Evolutionary conservation across 2,329 filamentous ascomycete genomes (phyloP).

Genomic region (Botryotinia calthae): DNA sequence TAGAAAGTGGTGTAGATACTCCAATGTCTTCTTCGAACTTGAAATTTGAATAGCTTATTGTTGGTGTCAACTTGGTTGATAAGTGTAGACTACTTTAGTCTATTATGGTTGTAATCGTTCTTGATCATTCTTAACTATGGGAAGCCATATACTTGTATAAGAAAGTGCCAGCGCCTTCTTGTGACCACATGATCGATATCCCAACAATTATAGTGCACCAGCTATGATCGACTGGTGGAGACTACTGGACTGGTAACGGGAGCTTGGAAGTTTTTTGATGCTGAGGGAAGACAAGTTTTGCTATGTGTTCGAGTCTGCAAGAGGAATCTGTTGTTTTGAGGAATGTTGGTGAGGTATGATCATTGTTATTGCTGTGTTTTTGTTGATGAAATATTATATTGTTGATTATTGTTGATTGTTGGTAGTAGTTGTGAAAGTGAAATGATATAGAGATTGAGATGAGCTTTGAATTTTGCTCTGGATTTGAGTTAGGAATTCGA

Average conservation of each 20-base stretch:
- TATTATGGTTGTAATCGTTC: no score
- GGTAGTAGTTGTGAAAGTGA: background rate
- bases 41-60: background rate
- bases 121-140: no score
- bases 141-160: no score
- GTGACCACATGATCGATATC: no score
- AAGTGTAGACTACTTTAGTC: no score
- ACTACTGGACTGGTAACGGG: no score
- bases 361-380: background rate
- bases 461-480: background rate
- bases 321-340: background rate
- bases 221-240: rapidly evolving
- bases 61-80: no score
- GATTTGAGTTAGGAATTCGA: background rate
- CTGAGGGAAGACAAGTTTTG: background rate
- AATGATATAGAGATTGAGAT: background rate
- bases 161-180: no score
- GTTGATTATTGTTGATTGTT: no score
- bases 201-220: background rate
- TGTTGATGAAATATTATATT: background rate
- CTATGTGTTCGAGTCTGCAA: background rate
- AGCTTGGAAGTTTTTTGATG: background rate
- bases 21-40: background rate
- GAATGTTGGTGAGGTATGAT: background rate
- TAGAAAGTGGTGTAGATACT: background rate